Conservation (phyloP, 768 basidiomycete species). For the Podaxis pistillaris region DNA sequence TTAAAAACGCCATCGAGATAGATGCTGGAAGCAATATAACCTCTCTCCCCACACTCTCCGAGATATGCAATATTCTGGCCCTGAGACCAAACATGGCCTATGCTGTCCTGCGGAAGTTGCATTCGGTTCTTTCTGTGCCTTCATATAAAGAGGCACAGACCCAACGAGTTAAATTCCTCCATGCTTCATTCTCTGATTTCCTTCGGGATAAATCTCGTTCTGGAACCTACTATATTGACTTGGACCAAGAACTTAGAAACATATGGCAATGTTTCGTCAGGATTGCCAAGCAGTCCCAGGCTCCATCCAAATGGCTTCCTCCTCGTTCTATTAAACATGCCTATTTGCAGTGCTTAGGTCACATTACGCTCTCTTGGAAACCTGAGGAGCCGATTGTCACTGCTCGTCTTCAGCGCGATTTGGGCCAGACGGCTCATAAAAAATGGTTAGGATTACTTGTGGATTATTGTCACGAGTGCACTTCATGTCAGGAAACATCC, state of each 20-base stretch:
- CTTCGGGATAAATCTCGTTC: not conserved
- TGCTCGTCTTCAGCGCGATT: too few species aligned
- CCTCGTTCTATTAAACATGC: not conserved
- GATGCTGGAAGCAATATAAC: too few species aligned
- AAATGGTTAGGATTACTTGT: not conserved
- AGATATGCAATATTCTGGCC: not conserved
- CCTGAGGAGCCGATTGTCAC: too few species aligned
- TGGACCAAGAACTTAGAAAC: not conserved
- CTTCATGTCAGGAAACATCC: not conserved
- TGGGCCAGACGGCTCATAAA: too few species aligned
- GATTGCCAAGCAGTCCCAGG: not conserved
- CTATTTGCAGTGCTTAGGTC: not conserved
- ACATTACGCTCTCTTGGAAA: not conserved
- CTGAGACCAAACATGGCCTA: not conserved
- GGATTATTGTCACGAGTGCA: not conserved
- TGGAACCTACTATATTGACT: not conserved
- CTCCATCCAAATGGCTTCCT: not conserved
- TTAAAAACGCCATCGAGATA: too few species aligned
- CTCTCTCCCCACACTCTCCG: not conserved
- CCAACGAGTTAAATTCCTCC: not conserved
- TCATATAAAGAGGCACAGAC: not conserved
- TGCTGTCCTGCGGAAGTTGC: not conserved
- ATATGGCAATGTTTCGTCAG: not conserved
- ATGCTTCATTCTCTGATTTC: constrained; percentile 2
- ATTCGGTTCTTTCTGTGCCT: not conserved